These are phyloP conservation scores for Zygoascus meyerae DNA, from an alignment of 1,139 yeast species.

Conservation along the genomic window DNA sequence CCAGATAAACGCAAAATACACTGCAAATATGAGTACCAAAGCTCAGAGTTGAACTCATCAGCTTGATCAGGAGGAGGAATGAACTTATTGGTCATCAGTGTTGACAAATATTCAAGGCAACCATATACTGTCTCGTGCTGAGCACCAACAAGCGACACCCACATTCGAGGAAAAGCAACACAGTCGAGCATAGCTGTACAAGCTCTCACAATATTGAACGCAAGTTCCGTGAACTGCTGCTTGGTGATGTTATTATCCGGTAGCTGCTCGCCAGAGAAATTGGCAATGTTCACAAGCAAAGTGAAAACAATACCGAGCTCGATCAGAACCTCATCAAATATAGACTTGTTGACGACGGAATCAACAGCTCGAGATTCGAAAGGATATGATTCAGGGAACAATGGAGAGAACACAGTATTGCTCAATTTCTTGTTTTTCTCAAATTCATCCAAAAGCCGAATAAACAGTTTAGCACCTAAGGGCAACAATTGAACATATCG, in stretches of 20 bases:
- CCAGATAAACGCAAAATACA: slow-evolving; percentile 55
- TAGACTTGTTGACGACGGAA: slow-evolving; percentile 65
- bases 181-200: slow-evolving; percentile 36
- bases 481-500: slow-evolving; percentile 32
- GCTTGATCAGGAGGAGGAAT: slow-evolving; percentile 53
- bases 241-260: slow-evolving; percentile 51
- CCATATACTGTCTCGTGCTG: slow-evolving; percentile 53
- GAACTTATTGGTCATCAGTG: slow-evolving; percentile 32
- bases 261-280: slow-evolving; percentile 46
- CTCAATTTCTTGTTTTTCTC: slow-evolving; percentile 17
- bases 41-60: slow-evolving; percentile 51
- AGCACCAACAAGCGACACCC: slow-evolving; percentile 33
- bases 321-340: slow-evolving; percentile 63
- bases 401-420: slow-evolving; percentile 29
- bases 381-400: slow-evolving; percentile 68
- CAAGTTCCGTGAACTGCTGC: slow-evolving; percentile 34
- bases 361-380: slow-evolving; percentile 63
- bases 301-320: slow-evolving; percentile 51
- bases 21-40: slow-evolving; percentile 50
- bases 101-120: slow-evolving; percentile 51
- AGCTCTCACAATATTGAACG: slow-evolving; percentile 35
- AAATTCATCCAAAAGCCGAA: slow-evolving; percentile 25
- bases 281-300: slow-evolving; percentile 29
- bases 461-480: slow-evolving; percentile 29
- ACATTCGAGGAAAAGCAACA: slow-evolving; percentile 38